Evolutionary conservation across 2,329 filamentous ascomycete genomes (phyloP).

Genomic region (Fusarium citri): DNA sequence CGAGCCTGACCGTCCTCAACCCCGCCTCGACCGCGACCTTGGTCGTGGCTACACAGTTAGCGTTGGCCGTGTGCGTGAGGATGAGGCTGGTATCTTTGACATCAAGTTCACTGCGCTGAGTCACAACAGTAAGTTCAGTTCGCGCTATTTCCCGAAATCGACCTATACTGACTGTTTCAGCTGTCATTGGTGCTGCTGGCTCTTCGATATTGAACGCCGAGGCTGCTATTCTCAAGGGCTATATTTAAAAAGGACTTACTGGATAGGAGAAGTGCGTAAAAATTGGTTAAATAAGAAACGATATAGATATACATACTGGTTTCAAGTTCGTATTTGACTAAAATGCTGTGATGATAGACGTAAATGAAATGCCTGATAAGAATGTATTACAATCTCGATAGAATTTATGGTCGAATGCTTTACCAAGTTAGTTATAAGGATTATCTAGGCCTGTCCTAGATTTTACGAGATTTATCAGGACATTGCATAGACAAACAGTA

Average conservation of each 20-base stretch:
- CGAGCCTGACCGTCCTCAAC: conserved; percentile 90
- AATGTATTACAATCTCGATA: background rate
- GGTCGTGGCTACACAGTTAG: conserved; percentile 90
- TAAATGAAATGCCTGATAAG: background rate
- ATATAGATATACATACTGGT: conserved; percentile 6
- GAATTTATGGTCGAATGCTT: background rate
- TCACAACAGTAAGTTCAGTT: conserved; percentile 72
- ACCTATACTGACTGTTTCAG: conserved; percentile 51
- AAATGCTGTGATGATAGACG: background rate
- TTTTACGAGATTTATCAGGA: background rate
- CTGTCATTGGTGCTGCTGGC: conserved; percentile 95
- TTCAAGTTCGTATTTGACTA: background rate
- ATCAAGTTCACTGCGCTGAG: conserved; percentile 94
- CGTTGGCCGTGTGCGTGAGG: conserved; percentile 87
- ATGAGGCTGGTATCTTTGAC: conserved; percentile 90
- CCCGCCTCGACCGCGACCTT: conserved; percentile 87
- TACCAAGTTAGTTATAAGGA: background rate
- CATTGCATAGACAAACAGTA: background rate
- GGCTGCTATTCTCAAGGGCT: conserved; percentile 89
- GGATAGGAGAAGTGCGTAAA: conserved; percentile 1
- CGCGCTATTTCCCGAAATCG: background rate
- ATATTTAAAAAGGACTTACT: conserved; percentile 63
- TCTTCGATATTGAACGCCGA: conserved; percentile 96
- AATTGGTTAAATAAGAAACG: background rate
- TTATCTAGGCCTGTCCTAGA: too few relatives aligned